These are phyloP conservation scores for Beauveria sp. DNA, from an alignment of 2,329 filamentous ascomycete genomes.

Conservation along the genomic window DNA sequence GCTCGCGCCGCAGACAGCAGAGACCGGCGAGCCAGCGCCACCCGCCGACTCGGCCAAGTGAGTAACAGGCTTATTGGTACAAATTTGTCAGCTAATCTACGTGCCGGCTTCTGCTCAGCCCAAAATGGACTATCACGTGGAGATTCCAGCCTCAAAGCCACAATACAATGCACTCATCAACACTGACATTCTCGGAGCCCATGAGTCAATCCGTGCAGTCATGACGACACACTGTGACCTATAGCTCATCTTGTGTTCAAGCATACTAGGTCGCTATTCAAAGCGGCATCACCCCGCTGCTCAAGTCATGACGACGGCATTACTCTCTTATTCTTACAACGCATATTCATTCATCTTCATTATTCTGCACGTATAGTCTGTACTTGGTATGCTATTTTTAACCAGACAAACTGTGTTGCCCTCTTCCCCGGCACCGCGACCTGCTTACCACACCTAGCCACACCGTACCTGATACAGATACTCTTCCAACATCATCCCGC, in stretches of 20 bases:
- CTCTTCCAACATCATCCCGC: not conserved
- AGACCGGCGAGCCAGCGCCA: not conserved
- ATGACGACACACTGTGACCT: not conserved
- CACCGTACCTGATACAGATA: not conserved
- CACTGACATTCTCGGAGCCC: not conserved
- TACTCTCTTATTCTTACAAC: not conserved
- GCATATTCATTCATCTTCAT: not conserved
- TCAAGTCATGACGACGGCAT: not conserved
- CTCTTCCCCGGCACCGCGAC: no score
- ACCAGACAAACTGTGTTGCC: no score
- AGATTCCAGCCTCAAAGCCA: conserved; percentile 1
- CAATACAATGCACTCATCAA: not conserved
- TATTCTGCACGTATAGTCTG: no score
- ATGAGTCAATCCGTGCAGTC: not conserved
- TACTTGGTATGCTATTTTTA: no score
- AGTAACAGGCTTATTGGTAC: not conserved
- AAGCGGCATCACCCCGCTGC: not conserved
- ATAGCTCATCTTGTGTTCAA: not conserved
- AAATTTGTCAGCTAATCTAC: not conserved
- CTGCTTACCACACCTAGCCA: not conserved
- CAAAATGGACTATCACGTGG: conserved; percentile 1
- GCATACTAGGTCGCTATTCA: not conserved
- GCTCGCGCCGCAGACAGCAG: not conserved
- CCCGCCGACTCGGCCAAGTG: not conserved
- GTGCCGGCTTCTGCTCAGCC: not conserved